Conservation (phyloP, 2,329 filamentous ascomycete species). For the Trichoderma citrinoviride region DNA sequence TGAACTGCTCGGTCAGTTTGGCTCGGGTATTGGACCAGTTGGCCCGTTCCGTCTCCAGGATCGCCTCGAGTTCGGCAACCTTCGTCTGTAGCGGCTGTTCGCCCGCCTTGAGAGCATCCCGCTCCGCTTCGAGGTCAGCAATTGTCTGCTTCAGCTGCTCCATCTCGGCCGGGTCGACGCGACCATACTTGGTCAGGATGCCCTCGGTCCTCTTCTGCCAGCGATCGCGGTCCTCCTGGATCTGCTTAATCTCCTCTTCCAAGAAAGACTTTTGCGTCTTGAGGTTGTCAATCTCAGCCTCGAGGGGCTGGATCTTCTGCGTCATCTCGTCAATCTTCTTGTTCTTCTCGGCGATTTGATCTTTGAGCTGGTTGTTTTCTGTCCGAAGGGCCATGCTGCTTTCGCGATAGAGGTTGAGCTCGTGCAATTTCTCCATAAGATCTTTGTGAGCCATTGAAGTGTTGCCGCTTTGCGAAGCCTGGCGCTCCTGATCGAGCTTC, state of each 20-base stretch:
- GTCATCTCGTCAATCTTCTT: slow-evolving; percentile 72
- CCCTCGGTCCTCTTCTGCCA: slow-evolving; percentile 97
- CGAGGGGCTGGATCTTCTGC: slow-evolving; percentile 74
- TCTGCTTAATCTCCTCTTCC: slow-evolving; percentile 81
- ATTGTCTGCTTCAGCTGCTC: slow-evolving; percentile 84
- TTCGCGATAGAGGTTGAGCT: slow-evolving; percentile 93
- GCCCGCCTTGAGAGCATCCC: slow-evolving; percentile 53
- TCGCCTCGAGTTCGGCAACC: slow-evolving; percentile 50
- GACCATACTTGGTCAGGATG: slow-evolving; percentile 93
- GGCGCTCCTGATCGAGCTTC: slow-evolving; percentile 86
- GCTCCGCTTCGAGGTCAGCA: slow-evolving; percentile 61
- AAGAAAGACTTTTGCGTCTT: slow-evolving; percentile 78
- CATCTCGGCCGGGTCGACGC: slow-evolving; percentile 88
- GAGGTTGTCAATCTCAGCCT: slow-evolving; percentile 75
- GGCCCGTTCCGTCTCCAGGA: slow-evolving; percentile 53
- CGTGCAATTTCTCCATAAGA: slow-evolving; percentile 89
- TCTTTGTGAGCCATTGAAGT: slow-evolving; percentile 79
- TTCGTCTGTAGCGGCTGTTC: slow-evolving; percentile 53
- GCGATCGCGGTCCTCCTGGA: slow-evolving; percentile 87
- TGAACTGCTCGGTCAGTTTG: slow-evolving; percentile 61
- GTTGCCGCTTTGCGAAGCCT: slow-evolving; percentile 69
- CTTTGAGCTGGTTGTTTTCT: slow-evolving; percentile 76
- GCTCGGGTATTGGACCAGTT: slow-evolving; percentile 53
- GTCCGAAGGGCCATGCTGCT: slow-evolving; percentile 88
- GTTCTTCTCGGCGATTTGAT: slow-evolving; percentile 71